These are phyloP conservation scores for Moricandia arvensis DNA, from an alignment of 345 rosid species.

Conservation along the genomic window DNA sequence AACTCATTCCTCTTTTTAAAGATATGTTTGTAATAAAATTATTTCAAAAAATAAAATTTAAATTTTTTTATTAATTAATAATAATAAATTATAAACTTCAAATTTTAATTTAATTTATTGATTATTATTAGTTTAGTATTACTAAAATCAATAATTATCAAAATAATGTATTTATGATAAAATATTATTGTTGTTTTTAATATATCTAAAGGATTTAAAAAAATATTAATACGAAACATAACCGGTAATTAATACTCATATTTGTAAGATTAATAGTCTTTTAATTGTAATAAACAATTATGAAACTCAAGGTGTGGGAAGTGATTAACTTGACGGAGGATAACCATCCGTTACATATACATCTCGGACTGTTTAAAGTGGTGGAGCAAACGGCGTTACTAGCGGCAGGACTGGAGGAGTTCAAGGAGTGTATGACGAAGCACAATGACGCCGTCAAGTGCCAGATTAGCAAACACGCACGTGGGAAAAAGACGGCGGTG, in stretches of 20 bases:
- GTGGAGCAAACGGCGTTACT: slow-evolving; percentile 62
- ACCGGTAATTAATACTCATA: not conserved
- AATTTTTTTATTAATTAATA: not conserved
- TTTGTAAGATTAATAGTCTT: not conserved
- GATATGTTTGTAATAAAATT: not conserved
- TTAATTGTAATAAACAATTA: slow-evolving; percentile 16
- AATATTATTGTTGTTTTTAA: not conserved
- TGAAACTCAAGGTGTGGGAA: slow-evolving; percentile 62
- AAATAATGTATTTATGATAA: not conserved
- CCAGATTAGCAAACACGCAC: slow-evolving; percentile 49
- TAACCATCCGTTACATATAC: slow-evolving; percentile 88
- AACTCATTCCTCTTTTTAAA: not conserved
- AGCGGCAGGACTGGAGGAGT: slow-evolving; percentile 40
- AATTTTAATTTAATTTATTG: not conserved
- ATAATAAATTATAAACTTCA: not conserved
- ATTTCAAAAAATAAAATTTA: not conserved
- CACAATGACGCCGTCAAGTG: slow-evolving; percentile 66
- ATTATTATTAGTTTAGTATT: no score
- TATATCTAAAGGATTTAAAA: not conserved
- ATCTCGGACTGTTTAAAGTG: slow-evolving; percentile 68
- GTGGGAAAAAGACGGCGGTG: slow-evolving; percentile 53
- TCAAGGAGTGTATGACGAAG: slow-evolving; percentile 65
- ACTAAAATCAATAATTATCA: not conserved
- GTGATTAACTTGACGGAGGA: slow-evolving; percentile 91
- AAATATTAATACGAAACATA: not conserved